Conservation (phyloP, 2,329 filamentous ascomycete genomes). For the Aureobasidium musti region DNA sequence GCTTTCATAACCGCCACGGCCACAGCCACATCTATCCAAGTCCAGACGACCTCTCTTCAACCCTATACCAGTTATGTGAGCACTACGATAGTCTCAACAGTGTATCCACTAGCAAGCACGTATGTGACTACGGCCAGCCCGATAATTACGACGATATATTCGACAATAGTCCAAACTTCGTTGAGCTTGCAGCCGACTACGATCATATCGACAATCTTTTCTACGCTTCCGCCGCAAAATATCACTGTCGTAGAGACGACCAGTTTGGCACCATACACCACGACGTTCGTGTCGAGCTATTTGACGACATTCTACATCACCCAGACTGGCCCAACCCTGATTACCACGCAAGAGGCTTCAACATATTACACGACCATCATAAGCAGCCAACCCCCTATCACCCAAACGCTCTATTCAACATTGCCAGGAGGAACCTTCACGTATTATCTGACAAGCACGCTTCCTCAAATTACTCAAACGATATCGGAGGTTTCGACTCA, state of each 20-base stretch:
- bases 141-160: not conserved
- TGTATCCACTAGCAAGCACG: conserved; percentile 15
- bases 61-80: conserved; percentile 8
- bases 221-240: not conserved
- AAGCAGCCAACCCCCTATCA: not conserved
- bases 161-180: not conserved
- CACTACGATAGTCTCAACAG: not conserved
- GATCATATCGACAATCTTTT: not conserved
- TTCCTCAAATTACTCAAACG: not conserved
- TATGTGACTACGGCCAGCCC: conserved; percentile 3
- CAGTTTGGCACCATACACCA: conserved; percentile 3
- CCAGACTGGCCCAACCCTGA: not conserved
- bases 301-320: not conserved
- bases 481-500: not conserved
- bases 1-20: not conserved
- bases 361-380: conserved; percentile 15
- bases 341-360: not conserved
- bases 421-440: conserved; percentile 1
- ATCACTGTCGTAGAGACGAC: not conserved
- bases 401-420: not conserved
- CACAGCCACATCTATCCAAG: not conserved
- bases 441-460: not conserved
- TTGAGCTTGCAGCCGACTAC: conserved; percentile 1
- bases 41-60: conserved; percentile 3
- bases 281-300: conserved; percentile 14